Base-by-base conservation (phyloP, 2,329 filamentous ascomycete species). In the Fusarium siculi region DNA sequence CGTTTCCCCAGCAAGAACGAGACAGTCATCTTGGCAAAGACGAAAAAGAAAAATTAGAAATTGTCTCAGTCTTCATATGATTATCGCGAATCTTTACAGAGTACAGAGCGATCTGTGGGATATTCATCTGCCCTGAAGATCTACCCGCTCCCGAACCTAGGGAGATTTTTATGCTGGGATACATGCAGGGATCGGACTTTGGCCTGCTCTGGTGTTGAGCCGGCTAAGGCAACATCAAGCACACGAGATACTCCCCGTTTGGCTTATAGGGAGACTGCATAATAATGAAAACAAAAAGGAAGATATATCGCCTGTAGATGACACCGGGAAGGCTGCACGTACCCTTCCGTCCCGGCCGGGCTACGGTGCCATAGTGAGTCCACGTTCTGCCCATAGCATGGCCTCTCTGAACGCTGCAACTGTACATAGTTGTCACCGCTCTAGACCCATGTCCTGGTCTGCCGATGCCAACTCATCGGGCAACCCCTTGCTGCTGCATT, bases 101-200 rank as follows among this genome's bases (percentile, higher is more conserved):
- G 39, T 19, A 46, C 28, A 34, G 53, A 57, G 39, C 37, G 50
- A 65, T 66, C 43, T 44, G 39, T 49, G 53, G 32, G 47, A 52
- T 61, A 25, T 52, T n/a, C 25, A 61, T 61, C 47, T 68, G 55
- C 47, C 62, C 70, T 64, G 54, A 61, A 52, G 71, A 74, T 74
- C 71, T 74, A 74, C 71, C 69, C 66, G 70, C 42, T 44, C 49
- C 70, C 70, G 66, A 60, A 62, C 44, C 47, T 66, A 70, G 63
- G 58, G 44, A 25, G 47, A 44, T 63, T 30, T 46, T 58, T 52
- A 36, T 59, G 40, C 56, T 43, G 21, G 63, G 63, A 58, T 74
- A 39, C 8, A 34, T 56, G 56, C 70, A 55, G 34, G 70, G 70
- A 49, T 72, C 42, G 14, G 56, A 43, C 36, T 32, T 61, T 64